A percentile compares a stretch with the other conserved stretches of the same genome.
Evolutionary conservation across 164 flowering plant genomes (phyloP).

Genomic region (Malania oleifera): DNA sequence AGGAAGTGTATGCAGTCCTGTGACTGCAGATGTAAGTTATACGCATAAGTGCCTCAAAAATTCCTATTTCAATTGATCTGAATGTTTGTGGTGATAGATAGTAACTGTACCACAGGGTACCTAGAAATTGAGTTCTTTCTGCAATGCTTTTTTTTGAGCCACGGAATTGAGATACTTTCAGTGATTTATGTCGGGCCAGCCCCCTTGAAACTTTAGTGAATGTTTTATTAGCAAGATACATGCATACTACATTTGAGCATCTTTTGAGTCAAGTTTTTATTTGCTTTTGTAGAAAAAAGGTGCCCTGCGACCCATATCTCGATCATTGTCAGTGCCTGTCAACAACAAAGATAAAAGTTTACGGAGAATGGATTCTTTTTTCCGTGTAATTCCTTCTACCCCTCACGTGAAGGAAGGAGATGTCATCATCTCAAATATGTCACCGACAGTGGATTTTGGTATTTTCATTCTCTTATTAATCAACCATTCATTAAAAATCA

Average conservation of each 20-base stretch:
- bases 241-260: too few relatives aligned
- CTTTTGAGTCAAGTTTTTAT: not conserved
- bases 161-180: too few relatives aligned
- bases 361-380: constrained; percentile 63
- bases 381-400: constrained; percentile 81
- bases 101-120: too few relatives aligned
- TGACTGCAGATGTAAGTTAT: constrained; percentile 30
- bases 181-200: too few relatives aligned
- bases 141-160: too few relatives aligned
- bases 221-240: too few relatives aligned
- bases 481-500: not conserved
- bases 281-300: constrained; percentile 45
- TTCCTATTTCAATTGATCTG: not conserved
- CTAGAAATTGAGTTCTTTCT: too few relatives aligned
- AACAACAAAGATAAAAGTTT: constrained; percentile 39
- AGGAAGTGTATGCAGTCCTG: constrained; percentile 26
- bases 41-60: not conserved
- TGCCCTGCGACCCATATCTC: constrained; percentile 39
- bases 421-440: constrained; percentile 16
- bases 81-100: not conserved
- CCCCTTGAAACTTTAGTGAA: too few relatives aligned
- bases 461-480: constrained; percentile 19
- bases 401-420: constrained; percentile 54
- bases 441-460: constrained; percentile 43
- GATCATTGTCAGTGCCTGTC: constrained; percentile 88